Base-by-base conservation (phyloP, 345 rosid species). In the Pistacia integerrima region DNA sequence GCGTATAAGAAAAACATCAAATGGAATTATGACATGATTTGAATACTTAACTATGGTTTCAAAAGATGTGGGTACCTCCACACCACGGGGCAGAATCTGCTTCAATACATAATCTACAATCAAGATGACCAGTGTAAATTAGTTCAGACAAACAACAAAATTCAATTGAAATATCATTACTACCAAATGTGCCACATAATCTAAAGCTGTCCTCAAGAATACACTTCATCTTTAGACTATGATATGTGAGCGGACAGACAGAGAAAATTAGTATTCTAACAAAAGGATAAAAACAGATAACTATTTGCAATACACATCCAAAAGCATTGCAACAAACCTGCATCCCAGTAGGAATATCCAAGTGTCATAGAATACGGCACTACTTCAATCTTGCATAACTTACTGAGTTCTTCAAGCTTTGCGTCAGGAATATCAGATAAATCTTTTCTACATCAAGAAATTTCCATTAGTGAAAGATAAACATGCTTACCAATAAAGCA, bases 331-430 rank as follows among this genome's bases (percentile, higher is more conserved):
- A 48, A 64, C 87, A 75, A 48, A 93, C 99, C 98, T 77, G 91
- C 98, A 82, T 84, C 76, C 98, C 97, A 93, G 76, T 96, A 93
- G 13, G 99, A 92, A 90, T 93, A 96, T 17, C 97, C 97, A 76
- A 93, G 94, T 0, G 89, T 92, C 73, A 89, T 69, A 0, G 97
- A 83, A 78, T 96, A 83, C 44, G 97, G 90, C 84, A 89, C 88
- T 14, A 89, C 90, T 83, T 90, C 90, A 77, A 92, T 59, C 77
- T 85, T 78, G 72, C 87, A 84, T 28, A 88, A 71, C 67, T 87
- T 88, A 86, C 80, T 89, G 62, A 95, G 82, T 79, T 93, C 90
- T 61, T 82, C 86, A 52, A 90, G 80, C 76, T 84, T 86, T 78
- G 85, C 78, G 10, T 76, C 82, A 1, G 94, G 96, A 80, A 95